Conservation (phyloP, 2,329 filamentous ascomycete genomes). For the Ceratocystiopsis minuta region DNA sequence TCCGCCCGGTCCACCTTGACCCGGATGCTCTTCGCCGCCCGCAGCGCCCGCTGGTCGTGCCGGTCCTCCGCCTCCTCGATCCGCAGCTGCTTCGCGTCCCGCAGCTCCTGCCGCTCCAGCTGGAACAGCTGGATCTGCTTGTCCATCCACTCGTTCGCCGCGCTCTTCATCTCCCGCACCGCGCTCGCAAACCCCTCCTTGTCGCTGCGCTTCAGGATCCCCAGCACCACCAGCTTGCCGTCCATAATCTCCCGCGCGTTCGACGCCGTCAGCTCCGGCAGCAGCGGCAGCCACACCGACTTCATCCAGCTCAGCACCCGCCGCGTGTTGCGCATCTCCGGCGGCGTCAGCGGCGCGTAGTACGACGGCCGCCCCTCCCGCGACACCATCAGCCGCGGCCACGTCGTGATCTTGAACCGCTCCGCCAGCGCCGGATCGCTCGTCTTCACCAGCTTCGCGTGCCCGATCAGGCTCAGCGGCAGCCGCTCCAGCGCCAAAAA, state of each 20-base stretch:
- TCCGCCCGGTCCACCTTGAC: conserved; percentile 81
- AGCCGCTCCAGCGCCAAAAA: conserved; percentile 76
- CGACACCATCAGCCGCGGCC: conserved; percentile 82
- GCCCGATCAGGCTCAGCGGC: conserved; percentile 74
- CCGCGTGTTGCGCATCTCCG: conserved; percentile 78
- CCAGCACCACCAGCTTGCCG: conserved; percentile 84
- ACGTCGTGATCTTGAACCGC: conserved; percentile 88
- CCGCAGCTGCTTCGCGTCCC: conserved; percentile 83
- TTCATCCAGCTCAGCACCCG: conserved; percentile 85
- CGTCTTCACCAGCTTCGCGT: conserved; percentile 84
- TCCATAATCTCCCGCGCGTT: conserved; percentile 94
- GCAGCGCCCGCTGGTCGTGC: conserved; percentile 70
- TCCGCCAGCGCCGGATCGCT: conserved; percentile 57
- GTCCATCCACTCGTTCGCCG: conserved; percentile 95
- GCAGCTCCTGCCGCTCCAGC: conserved; percentile 77
- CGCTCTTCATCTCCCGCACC: conserved; percentile 83
- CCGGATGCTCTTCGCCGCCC: conserved; percentile 74
- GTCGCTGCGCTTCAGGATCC: conserved; percentile 65
- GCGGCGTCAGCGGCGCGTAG: conserved; percentile 70
- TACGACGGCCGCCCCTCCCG: conserved; percentile 80
- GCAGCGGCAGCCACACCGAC: conserved; percentile 86
- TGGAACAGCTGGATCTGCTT: conserved; percentile 85
- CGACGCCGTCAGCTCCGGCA: conserved; percentile 77
- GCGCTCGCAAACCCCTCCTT: conserved; percentile 61
- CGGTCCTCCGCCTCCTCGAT: conserved; percentile 94